phyloP scores from a whole-genome alignment of 2,329 filamentous ascomycete genomes.

The Clarireedia hainanense region DNA sequence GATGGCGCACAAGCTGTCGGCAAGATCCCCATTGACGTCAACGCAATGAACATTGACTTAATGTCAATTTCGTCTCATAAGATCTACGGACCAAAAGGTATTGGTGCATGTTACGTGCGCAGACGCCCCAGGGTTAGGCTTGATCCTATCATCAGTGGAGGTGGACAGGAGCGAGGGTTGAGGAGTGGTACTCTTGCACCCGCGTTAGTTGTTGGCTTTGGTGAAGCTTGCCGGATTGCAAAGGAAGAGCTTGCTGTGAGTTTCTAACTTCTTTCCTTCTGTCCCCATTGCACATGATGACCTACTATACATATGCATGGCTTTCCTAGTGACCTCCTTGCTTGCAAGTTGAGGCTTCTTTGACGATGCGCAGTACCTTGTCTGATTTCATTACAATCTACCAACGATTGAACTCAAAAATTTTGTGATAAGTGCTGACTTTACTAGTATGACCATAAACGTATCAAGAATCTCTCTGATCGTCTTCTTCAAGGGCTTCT shows the following conservation, averaged over 20 bases:
- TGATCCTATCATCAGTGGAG: slow-evolving; percentile 92
- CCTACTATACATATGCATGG: slow-evolving; percentile 78
- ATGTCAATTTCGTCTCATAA: slow-evolving; percentile 99
- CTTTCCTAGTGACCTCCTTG: slow-evolving; percentile 65
- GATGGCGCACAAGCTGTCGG: slow-evolving; percentile 97
- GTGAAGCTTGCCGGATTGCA: slow-evolving; percentile 89
- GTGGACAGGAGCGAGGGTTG: slow-evolving; percentile 90
- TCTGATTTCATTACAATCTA: slow-evolving; percentile 18
- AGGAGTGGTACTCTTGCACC: slow-evolving; percentile 91
- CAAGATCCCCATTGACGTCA: slow-evolving; percentile 94
- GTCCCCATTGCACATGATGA: slow-evolving; percentile 56
- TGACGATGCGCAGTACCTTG: slow-evolving; percentile 29
- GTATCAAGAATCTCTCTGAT: slow-evolving; percentile 75
- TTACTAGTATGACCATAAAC: slow-evolving; percentile 78
- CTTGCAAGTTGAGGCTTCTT: slow-evolving; percentile 30
- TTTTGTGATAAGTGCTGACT: slow-evolving; percentile 17
- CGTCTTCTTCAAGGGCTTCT: slow-evolving; percentile 76
- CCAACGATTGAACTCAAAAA: slow-evolving; percentile 21
- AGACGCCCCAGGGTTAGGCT: slow-evolving; percentile 87
- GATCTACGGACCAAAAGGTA: slow-evolving; percentile 95
- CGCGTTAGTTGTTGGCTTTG: slow-evolving; percentile 82
- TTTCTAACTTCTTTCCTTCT: slow-evolving; percentile 16
- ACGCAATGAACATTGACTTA: slow-evolving; percentile 94
- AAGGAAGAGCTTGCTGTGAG: slow-evolving; percentile 85
- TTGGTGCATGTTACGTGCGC: slow-evolving; percentile 93